Percentiles rank a stretch among this genome's conserved stretches.
phyloP scores from a whole-genome alignment of 129 eudicot genomes.

The Daucus carota region DH1_v3.0 NC_030382.2:45668501-45669000 shows the following conservation, averaged over 20 bases:
- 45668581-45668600: constrained; percentile 77
- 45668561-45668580: constrained; percentile 53
- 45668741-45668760: background rate
- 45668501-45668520: constrained; percentile 12
- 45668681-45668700: background rate
- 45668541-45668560: background rate
- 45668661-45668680: constrained; percentile 14
- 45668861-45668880: background rate
- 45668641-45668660: constrained; percentile 40
- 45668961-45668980: background rate
- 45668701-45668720: background rate
- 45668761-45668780: background rate
- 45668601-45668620: constrained; percentile 75
- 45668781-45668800: background rate
- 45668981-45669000: background rate
- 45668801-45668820: background rate
- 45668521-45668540: too few species aligned
- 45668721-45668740: background rate
- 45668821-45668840: background rate
- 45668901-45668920: background rate
- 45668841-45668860: background rate
- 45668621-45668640: constrained; percentile 51
- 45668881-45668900: background rate
- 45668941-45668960: background rate
- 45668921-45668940: background rate